These are phyloP conservation scores for Cercospora citrullina DNA, from an alignment of 2,329 filamentous ascomycete species.

Conservation along the genomic window DNA sequence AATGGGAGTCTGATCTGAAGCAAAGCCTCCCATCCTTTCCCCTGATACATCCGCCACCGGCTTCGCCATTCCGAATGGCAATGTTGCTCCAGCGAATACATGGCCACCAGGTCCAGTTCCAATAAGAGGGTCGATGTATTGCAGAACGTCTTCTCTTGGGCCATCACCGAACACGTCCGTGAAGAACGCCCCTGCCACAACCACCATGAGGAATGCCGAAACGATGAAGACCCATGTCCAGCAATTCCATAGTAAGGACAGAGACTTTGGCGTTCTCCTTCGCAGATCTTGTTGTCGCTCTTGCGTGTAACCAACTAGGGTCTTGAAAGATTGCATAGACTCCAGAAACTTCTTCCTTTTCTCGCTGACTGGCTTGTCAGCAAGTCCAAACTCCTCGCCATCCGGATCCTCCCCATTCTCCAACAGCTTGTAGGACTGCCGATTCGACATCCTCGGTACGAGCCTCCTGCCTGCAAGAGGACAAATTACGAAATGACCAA, in stretches of 20 bases:
- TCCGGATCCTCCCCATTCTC: conserved; percentile 23
- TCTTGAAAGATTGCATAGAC: conserved; percentile 16
- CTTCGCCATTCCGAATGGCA: conserved; percentile 49
- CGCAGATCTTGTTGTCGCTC: conserved; percentile 7
- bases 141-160: conserved; percentile 32
- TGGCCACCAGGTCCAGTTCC: conserved; percentile 37
- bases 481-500: not conserved
- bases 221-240: conserved; percentile 20
- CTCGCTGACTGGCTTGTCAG: conserved; percentile 9
- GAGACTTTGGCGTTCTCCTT: not conserved
- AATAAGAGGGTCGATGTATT: conserved; percentile 27
- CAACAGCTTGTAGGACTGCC: conserved; percentile 25
- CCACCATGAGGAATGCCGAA: conserved; percentile 13
- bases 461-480: not conserved
- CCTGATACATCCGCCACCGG: conserved; percentile 41
- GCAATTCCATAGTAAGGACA: conserved; percentile 16
- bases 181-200: conserved; percentile 16
- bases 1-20: conserved; percentile 46
- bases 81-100: conserved; percentile 46
- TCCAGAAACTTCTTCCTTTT: conserved; percentile 14
- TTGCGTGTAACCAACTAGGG: conserved; percentile 9
- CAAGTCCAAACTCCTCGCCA: not conserved
- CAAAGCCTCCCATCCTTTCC: conserved; percentile 49
- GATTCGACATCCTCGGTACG: conserved; percentile 20
- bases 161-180: conserved; percentile 26